Evolutionary conservation across 148 eudicot genomes (phyloP).

Genomic region (Persicaria tinctoria): DNA sequence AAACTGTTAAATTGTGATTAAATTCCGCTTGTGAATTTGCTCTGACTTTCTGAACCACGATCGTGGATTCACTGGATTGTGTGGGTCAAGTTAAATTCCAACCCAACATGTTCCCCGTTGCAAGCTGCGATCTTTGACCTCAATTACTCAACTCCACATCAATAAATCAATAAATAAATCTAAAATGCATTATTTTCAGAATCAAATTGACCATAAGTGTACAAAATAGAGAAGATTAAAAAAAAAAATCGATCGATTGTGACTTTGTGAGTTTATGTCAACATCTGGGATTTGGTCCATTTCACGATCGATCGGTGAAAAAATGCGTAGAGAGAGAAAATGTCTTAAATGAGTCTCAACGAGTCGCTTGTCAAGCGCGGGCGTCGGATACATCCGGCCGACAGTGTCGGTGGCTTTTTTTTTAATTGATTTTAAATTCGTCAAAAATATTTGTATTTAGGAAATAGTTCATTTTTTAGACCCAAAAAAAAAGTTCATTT

Average conservation of each 20-base stretch:
- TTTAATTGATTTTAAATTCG: background rate
- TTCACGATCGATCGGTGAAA: background rate
- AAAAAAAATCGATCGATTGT: background rate
- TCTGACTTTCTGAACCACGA: background rate
- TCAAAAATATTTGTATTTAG: too few relatives aligned
- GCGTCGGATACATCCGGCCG: conserved; percentile 4
- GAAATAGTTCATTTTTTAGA: background rate
- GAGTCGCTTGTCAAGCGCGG: background rate
- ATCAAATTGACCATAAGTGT: too few relatives aligned
- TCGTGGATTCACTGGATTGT: background rate
- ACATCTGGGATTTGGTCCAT: conserved; percentile 1
- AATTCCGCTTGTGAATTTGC: background rate
- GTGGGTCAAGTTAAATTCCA: too few relatives aligned
- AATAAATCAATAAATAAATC: too few relatives aligned
- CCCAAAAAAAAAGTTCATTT: background rate
- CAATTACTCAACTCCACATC: too few relatives aligned
- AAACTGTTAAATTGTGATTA: background rate
- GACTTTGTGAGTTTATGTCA: background rate
- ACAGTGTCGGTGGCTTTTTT: conserved; percentile 7
- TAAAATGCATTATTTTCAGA: too few relatives aligned
- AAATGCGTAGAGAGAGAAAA: background rate
- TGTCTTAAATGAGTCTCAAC: background rate
- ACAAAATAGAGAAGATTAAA: background rate
- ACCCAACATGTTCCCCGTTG: too few relatives aligned
- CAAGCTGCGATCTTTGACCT: too few relatives aligned